These are phyloP conservation scores for Quercus lobata DNA, from an alignment of 331 rosid genomes.

Conservation along the genomic window DNA sequence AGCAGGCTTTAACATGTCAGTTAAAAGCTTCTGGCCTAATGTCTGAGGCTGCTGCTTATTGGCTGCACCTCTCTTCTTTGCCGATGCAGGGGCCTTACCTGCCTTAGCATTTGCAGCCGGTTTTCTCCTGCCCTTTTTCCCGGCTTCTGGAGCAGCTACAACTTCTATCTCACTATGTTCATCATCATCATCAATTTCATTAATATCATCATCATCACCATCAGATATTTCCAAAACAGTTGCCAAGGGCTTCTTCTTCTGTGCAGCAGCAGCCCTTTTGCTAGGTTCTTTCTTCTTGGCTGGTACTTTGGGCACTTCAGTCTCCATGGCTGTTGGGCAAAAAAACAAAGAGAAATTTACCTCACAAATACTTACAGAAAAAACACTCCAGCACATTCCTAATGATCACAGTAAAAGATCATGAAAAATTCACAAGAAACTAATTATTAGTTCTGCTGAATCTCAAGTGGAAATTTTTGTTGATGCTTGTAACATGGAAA, in stretches of 20 bases:
- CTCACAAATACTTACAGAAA: neutral
- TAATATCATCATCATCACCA: slow-evolving; percentile 9
- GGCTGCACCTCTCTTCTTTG: slow-evolving; percentile 38
- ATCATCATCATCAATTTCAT: neutral
- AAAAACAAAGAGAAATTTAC: neutral
- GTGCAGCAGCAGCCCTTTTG: slow-evolving; percentile 34
- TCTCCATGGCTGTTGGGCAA: slow-evolving; percentile 44
- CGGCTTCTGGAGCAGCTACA: slow-evolving; percentile 29
- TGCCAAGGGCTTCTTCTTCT: slow-evolving; percentile 35
- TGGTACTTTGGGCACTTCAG: slow-evolving; percentile 41
- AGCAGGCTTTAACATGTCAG: slow-evolving; percentile 57
- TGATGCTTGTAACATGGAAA: neutral
- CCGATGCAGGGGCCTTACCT: slow-evolving; percentile 36
- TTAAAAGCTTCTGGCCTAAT: slow-evolving; percentile 61
- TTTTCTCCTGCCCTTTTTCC: slow-evolving; percentile 55
- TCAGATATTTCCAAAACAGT: slow-evolving; percentile 21
- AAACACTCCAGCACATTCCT: neutral
- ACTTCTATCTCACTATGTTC: slow-evolving; percentile 28
- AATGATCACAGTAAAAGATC: neutral
- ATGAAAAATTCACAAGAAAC: neutral
- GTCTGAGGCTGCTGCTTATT: slow-evolving; percentile 33
- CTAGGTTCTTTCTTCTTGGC: slow-evolving; percentile 45
- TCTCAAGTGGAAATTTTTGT: no score
- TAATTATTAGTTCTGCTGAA: neutral
- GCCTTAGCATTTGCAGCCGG: slow-evolving; percentile 49